Percentiles rank a stretch among this genome's conserved stretches.
These are phyloP conservation scores for Colletotrichum tamarilloi DNA, from an alignment of 2,329 filamentous ascomycete species.

Conservation along the genomic window DNA sequence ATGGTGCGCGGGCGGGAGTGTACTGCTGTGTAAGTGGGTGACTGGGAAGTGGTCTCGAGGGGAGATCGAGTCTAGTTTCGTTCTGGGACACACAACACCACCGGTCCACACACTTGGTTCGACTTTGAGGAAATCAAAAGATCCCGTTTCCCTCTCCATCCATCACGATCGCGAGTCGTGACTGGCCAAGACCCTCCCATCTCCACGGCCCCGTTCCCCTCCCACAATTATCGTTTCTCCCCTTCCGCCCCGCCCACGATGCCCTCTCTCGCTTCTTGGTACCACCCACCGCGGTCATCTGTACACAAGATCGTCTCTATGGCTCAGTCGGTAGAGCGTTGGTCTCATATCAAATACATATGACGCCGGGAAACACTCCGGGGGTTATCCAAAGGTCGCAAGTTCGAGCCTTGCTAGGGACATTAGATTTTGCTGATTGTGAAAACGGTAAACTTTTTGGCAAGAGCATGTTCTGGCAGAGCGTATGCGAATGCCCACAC, in stretches of 20 bases:
- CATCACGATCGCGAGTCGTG: not conserved
- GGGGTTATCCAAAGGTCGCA: constrained; percentile 11
- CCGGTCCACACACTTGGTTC: not conserved
- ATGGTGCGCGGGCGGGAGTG: not conserved
- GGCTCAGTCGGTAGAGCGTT: constrained; percentile 19
- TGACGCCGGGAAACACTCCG: not conserved
- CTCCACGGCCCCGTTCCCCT: not conserved
- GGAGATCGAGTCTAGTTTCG: not conserved
- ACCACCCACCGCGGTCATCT: rapidly evolving
- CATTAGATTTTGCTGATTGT: not conserved
- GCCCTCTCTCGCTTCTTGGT: not conserved
- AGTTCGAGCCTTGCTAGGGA: constrained; percentile 23
- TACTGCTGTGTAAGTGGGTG: not conserved
- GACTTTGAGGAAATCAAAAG: not conserved
- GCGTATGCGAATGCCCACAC: too few species aligned
- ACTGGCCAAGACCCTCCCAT: not conserved
- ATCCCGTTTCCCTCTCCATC: not conserved
- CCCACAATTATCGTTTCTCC: not conserved
- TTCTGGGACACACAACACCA: not conserved
- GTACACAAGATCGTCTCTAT: not conserved
- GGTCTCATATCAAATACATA: constrained; percentile 5
- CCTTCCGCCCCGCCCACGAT: not conserved
- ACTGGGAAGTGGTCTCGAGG: not conserved
- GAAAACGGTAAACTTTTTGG: not conserved
- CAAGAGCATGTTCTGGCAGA: too few species aligned